phyloP scores from a whole-genome alignment of 2,329 filamentous ascomycete species.

The Dactylellina cionopaga region DNA sequence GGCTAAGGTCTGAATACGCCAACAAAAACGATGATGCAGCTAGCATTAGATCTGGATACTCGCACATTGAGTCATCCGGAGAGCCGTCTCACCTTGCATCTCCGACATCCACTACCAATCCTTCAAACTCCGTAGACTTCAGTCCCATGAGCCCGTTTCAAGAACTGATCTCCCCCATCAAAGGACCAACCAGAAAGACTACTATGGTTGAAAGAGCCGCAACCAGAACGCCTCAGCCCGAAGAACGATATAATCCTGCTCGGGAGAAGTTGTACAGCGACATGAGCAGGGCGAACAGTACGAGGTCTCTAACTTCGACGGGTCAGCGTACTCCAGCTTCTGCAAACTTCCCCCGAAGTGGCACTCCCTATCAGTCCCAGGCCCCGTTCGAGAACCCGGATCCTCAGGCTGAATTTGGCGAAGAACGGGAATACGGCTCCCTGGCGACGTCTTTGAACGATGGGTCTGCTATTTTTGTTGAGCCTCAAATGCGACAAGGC shows the following conservation, averaged over 20 bases:
- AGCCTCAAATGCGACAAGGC: constrained; percentile 34
- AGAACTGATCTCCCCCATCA: constrained; percentile 47
- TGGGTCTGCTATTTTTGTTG: constrained; percentile 32
- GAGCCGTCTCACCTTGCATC: constrained; percentile 32
- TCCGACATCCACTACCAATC: constrained; percentile 12
- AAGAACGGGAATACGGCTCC: constrained; percentile 38
- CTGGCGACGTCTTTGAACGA: constrained; percentile 46
- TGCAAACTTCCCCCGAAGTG: constrained; percentile 27
- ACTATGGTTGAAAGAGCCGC: constrained; percentile 23
- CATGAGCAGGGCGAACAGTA: constrained; percentile 35
- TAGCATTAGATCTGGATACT: constrained; percentile 47
- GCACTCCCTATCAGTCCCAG: constrained; percentile 23
- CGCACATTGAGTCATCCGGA: constrained; percentile 41
- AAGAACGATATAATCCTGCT: constrained; percentile 22
- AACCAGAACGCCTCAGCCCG: constrained; percentile 35
- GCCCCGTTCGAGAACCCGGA: constrained; percentile 43
- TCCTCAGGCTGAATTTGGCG: constrained; percentile 29
- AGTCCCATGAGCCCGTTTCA: constrained; percentile 48
- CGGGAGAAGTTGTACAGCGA: constrained; percentile 37
- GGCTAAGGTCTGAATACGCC: constrained; percentile 15
- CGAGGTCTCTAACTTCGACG: constrained; percentile 33
- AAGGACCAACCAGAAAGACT: constrained; percentile 36
- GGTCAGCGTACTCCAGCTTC: constrained; percentile 44
- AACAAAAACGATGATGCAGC: constrained; percentile 45
- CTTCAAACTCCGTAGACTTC: constrained; percentile 15